phyloP scores from a whole-genome alignment of 257 asterid species.

The Gentiana dahurica region DNA sequence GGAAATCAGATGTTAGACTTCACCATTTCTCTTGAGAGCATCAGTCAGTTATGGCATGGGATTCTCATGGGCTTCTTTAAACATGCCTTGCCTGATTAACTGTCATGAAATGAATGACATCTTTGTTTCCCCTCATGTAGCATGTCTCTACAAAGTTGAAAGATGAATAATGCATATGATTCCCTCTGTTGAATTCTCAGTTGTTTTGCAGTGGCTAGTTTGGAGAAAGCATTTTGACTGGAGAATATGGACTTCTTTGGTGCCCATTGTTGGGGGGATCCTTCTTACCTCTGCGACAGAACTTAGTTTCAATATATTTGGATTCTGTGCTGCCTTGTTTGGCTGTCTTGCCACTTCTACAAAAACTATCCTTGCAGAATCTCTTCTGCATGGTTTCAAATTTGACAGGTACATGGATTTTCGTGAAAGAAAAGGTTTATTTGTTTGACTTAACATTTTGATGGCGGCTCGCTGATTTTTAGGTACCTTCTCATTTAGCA shows the following conservation, averaged over 20 bases:
- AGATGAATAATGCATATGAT: not conserved
- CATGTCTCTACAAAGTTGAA: too few species aligned
- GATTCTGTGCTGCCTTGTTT: constrained; percentile 74
- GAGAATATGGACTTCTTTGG: constrained; percentile 70
- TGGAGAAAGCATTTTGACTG: constrained; percentile 70
- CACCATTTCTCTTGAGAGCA: not conserved
- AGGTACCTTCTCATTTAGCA: too few species aligned
- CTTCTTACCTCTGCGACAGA: constrained; percentile 68
- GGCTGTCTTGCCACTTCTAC: constrained; percentile 84
- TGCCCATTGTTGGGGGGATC: constrained; percentile 84
- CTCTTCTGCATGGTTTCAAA: constrained; percentile 67
- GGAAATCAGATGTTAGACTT: not conserved
- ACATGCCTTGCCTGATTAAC: too few species aligned
- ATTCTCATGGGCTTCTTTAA: too few species aligned
- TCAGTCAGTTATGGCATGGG: too few species aligned
- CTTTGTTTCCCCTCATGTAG: too few species aligned
- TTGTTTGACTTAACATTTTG: not conserved
- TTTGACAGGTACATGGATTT: constrained; percentile 48
- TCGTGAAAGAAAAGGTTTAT: too few species aligned
- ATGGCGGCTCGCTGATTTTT: not conserved
- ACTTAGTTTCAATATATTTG: constrained; percentile 62
- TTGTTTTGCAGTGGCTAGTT: constrained; percentile 70
- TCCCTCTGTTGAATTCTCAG: constrained; percentile 27
- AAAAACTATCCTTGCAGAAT: constrained; percentile 76
- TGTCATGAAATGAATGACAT: too few species aligned